Evolutionary conservation across 2,329 filamentous ascomycete species (phyloP), one percentile per base, ranked within the genome.

Genomic region (Ophiostoma angusticollis): DNA sequence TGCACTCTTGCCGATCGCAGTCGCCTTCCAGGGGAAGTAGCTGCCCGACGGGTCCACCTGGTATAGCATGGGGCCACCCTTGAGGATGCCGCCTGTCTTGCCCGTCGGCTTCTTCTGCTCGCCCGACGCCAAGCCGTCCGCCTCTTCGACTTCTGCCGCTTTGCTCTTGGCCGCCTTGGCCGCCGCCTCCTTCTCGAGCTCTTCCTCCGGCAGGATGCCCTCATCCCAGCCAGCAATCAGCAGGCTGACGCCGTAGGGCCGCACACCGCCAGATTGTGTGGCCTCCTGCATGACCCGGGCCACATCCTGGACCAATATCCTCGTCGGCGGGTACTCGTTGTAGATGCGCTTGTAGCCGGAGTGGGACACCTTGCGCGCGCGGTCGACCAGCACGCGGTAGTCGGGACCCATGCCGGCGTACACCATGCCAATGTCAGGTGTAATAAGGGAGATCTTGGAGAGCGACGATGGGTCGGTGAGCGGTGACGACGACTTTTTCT

Each of bases 21-120:
- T 98, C 30, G 91, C 91, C 71, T 98, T 98, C 91, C 91, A 98
- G 4, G 91, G 91, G 61, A 95, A 98, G 61, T 98, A 98, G 60
- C 84, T 93, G 51, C 91, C 91, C 49, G 85, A 94, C n/a, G 91
- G 91, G 58, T 98, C 91, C 51, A 98, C 91, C 67, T 98, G 89
- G 67, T 98, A 98, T 57, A 98, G 66, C 72, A 93, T 95, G 34
- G 91, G 91, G 6, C 91, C 89, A 37, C 91, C 89, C 68, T 95
- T 96, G 52, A 91, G 70, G 51, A 93, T 91, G 35, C 91, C 91
- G 21, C 89, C 91, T 18, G 91, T 96, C 75, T 96, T 94, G 51
- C 81, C 80, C 39, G 74, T 74, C 21, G 68, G 63, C 65, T 80
- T 82, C 67, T 85, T 83, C 61, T 81, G 76, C 58, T 76, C 73